phyloP scores from a whole-genome alignment of 176 grass and related monocot species.

The Zoysia pacifica region DNA sequence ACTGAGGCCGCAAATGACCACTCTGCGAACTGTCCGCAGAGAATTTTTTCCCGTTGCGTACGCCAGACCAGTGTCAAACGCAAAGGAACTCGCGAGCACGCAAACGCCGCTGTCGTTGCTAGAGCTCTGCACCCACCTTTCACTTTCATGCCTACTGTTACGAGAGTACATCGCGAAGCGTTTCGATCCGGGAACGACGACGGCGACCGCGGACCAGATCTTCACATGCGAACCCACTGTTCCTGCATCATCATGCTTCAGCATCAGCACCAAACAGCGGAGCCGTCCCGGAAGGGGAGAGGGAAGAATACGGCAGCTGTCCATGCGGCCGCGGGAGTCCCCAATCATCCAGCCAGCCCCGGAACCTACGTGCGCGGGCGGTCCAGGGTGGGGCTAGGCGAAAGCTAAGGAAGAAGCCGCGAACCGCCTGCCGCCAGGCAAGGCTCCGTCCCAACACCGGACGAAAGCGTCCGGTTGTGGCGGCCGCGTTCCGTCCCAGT shows the following conservation, averaged over 20 bases:
- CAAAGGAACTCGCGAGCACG: neutral
- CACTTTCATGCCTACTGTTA: neutral
- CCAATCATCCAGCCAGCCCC: neutral
- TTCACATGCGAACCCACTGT: slow-evolving; percentile 32
- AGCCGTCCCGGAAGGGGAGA: neutral
- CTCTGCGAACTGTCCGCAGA: too few relatives aligned
- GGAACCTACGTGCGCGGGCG: neutral
- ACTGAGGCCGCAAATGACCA: too few relatives aligned
- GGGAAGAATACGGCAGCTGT: neutral
- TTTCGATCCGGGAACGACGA: neutral
- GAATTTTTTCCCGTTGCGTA: neutral
- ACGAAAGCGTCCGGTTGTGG: neutral
- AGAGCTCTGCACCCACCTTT: neutral
- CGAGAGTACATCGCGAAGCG: neutral
- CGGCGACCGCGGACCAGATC: slow-evolving; percentile 15
- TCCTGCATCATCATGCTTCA: neutral
- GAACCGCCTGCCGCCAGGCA: neutral
- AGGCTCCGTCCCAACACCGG: neutral
- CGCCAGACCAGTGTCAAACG: neutral
- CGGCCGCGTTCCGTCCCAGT: slow-evolving; percentile 1
- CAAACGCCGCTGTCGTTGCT: neutral
- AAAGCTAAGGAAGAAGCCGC: neutral
- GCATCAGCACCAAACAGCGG: neutral
- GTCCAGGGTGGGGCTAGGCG: neutral
- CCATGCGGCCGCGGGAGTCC: neutral